Evolutionary conservation across 768 basidiomycete genomes (phyloP).

Genomic region (Suillus ampliporus): DNA sequence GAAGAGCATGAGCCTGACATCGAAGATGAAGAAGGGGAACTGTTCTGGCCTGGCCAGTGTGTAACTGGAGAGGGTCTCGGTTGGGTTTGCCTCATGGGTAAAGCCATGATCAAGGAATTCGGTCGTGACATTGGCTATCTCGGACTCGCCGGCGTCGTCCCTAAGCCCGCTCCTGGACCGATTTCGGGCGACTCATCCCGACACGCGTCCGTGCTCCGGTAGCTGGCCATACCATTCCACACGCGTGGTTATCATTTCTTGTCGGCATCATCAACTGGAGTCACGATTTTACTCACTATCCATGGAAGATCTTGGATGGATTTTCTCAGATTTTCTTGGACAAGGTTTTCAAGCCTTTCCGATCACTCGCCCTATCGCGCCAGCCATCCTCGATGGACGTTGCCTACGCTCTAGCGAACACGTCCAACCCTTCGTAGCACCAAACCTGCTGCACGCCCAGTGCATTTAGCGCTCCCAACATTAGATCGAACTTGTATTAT

Average conservation of each 20-base stretch:
- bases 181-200: constrained; percentile 37
- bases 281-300: constrained; percentile 32
- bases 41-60: constrained; percentile 83
- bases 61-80: constrained; percentile 79
- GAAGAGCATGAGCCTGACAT: constrained; percentile 85
- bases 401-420: constrained; percentile 29
- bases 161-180: constrained; percentile 58
- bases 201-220: constrained; percentile 39
- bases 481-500: constrained; percentile 35
- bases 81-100: constrained; percentile 89
- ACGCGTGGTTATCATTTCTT: constrained; percentile 30
- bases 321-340: constrained; percentile 29
- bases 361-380: constrained; percentile 24
- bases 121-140: constrained; percentile 76
- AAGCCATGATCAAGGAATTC: constrained; percentile 85
- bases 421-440: constrained; percentile 24
- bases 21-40: constrained; percentile 84
- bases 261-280: constrained; percentile 36
- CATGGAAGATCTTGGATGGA: constrained; percentile 32
- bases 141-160: constrained; percentile 74
- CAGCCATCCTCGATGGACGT: constrained; percentile 21
- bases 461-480: constrained; percentile 17
- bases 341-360: constrained; percentile 16
- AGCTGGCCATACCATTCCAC: constrained; percentile 16
- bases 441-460: constrained; percentile 21